Evolutionary conservation across 768 basidiomycete genomes (phyloP).

Genomic region (Suillus ampliporus): DNA sequence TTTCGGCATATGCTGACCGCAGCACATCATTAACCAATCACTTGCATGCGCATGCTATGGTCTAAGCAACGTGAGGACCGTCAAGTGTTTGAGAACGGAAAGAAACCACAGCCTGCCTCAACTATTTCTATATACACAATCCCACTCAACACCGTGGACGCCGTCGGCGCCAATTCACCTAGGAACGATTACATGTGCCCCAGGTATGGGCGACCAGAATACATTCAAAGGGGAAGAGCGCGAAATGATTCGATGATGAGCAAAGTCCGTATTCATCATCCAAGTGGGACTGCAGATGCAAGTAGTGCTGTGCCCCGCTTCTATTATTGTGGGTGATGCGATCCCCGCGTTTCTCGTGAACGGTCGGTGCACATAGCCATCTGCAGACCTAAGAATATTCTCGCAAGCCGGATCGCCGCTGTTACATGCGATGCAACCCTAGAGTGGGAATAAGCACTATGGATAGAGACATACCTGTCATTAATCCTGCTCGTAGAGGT

Average conservation of each 20-base stretch:
- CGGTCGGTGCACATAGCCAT: background rate
- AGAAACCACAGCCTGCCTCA: background rate
- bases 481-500: background rate
- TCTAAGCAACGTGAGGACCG: background rate
- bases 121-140: conserved; percentile 3
- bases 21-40: background rate
- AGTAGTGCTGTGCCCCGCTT: background rate
- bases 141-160: background rate
- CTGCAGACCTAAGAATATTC: background rate
- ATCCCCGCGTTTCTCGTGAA: background rate
- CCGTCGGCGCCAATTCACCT: background rate
- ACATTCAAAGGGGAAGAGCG: background rate
- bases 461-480: background rate
- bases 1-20: background rate
- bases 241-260: background rate
- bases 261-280: background rate
- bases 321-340: too few species aligned
- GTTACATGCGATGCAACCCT: background rate
- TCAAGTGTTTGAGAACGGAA: background rate
- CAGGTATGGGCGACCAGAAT: background rate
- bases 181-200: background rate
- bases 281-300: background rate
- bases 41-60: background rate
- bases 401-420: background rate
- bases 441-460: background rate